A percentile compares a stretch with the other conserved stretches of the same genome.
Evolutionary conservation across 108 stramenopile genomes (phyloP).

Genomic region (Mayamaea pseudoterrestris): DNA sequence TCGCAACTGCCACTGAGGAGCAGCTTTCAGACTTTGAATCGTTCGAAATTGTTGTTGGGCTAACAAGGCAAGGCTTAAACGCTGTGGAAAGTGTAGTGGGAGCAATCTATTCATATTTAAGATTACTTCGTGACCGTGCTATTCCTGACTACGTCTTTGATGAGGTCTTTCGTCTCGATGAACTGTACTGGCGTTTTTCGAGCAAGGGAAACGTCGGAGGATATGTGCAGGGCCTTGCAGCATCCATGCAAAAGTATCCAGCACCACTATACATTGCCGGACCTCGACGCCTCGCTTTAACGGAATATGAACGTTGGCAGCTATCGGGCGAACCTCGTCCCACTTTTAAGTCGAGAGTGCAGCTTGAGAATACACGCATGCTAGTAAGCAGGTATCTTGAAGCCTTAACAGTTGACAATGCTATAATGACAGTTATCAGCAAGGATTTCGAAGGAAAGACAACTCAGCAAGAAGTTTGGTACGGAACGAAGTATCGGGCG

Average conservation of each 20-base stretch:
- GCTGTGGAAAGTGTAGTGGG: slow-evolving; percentile 51
- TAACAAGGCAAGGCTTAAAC: slow-evolving; percentile 63
- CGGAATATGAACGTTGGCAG: slow-evolving; percentile 18
- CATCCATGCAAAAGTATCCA: slow-evolving; percentile 53
- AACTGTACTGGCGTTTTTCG: slow-evolving; percentile 65
- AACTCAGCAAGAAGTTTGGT: slow-evolving; percentile 60
- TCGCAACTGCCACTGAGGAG: slow-evolving; percentile 29
- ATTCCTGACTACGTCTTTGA: slow-evolving; percentile 65
- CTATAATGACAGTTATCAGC: slow-evolving; percentile 54
- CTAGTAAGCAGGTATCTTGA: slow-evolving; percentile 24
- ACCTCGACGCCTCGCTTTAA: slow-evolving; percentile 54
- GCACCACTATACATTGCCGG: slow-evolving; percentile 57
- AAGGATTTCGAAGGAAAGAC: slow-evolving; percentile 61
- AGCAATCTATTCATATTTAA: slow-evolving; percentile 61
- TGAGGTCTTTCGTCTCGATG: slow-evolving; percentile 63
- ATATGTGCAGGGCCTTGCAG: slow-evolving; percentile 54
- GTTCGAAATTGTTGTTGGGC: slow-evolving; percentile 65
- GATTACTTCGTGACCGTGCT: slow-evolving; percentile 35
- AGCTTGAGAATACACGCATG: slow-evolving; percentile 33
- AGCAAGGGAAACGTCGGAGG: slow-evolving; percentile 38
- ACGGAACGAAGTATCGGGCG: slow-evolving; percentile 64
- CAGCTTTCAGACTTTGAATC: slow-evolving; percentile 69
- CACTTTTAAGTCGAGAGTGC: slow-evolving; percentile 33
- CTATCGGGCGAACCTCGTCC: slow-evolving; percentile 38
- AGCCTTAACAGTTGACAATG: slow-evolving; percentile 55